Evolutionary conservation across 805 yeast genomes (phyloP).

Genomic region (Ogataea pilisensis): DNA sequence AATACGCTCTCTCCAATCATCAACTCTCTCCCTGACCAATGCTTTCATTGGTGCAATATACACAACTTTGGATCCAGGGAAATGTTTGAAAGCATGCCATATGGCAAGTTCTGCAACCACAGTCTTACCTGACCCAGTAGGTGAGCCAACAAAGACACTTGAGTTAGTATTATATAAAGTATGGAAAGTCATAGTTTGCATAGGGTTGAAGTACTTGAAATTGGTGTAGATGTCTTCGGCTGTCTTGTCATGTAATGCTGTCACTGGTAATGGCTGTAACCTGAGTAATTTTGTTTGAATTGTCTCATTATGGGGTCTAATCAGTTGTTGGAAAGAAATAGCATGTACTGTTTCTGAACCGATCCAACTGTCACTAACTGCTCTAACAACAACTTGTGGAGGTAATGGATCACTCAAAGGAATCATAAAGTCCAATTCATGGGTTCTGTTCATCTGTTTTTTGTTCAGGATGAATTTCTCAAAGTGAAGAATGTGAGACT

Average conservation of each 20-base stretch:
- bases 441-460: slow-evolving; percentile 48
- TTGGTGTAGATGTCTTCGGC: slow-evolving; percentile 68
- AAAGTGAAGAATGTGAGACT: slow-evolving; percentile 68
- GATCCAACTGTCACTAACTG: slow-evolving; percentile 82
- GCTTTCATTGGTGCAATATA: slow-evolving; percentile 92
- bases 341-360: slow-evolving; percentile 76
- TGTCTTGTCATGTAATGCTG: slow-evolving; percentile 67
- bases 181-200: slow-evolving; percentile 97
- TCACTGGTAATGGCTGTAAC: slow-evolving; percentile 79
- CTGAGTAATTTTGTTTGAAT: slow-evolving; percentile 75
- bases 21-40: slow-evolving; percentile 75
- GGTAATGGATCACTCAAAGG: slow-evolving; percentile 90
- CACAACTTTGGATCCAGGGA: slow-evolving; percentile 75
- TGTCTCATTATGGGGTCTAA: slow-evolving; percentile 84
- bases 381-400: slow-evolving; percentile 76
- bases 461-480: slow-evolving; percentile 72
- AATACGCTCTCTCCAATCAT: slow-evolving; percentile 66
- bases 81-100: slow-evolving; percentile 89
- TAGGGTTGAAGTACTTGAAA: slow-evolving; percentile 90
- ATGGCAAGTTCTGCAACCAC: slow-evolving; percentile 95
- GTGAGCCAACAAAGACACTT: slow-evolving; percentile 91
- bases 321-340: slow-evolving; percentile 84
- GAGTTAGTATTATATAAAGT: slow-evolving; percentile 75
- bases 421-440: slow-evolving; percentile 86
- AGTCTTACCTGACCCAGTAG: slow-evolving; percentile 98